Base-by-base conservation (phyloP, 2,329 filamentous ascomycete genomes). In the Colletotrichum sp. region DNA sequence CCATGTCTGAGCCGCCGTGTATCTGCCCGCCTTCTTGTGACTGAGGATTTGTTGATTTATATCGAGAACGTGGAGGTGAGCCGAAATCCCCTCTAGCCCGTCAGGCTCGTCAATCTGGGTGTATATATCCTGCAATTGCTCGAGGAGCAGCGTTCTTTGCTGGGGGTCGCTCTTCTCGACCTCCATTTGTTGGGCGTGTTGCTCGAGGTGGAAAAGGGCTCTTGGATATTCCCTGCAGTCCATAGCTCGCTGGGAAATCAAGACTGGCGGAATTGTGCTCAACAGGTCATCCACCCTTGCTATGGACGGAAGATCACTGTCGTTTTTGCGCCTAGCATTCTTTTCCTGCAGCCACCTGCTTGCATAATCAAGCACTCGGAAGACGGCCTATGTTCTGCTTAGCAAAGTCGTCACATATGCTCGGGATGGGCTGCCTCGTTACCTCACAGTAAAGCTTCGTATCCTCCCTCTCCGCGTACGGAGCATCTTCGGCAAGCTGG, bases 61-160 rank as follows among this genome's bases (percentile, higher is more conserved):
- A 78, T 97, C 95, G n/a, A 98, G 87, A 13, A 96, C 92, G 74
- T 94, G 94, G 5, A 98, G 88, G 82, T 97, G 94, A 25, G 95
- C 93, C 2, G 96, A 98, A 76, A 99, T 96, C 4, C 97, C 97
- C 82, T 98, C 96, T 39, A 99, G 93, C 2, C 96, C 96, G 83
- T 99, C 97, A 0, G 97, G 97, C 80, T 99, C 97, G 81, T 99
- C 97, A 76, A 99, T 98, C 79, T 98, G 94, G 2, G 95, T 95
- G 84, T 99, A 99, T 22, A 99, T 98, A 69, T 96, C 93, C 81
- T 98, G 96, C 28, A 99, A 87, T 76, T 93, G 92, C 78, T 95
- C 92, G 75, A 97, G 91, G 6, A 97, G 88, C 28, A 91, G 89
- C 69, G 94, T 89, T n/a, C 90, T 86, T 27, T 92, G 89, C 3